phyloP scores from a whole-genome alignment of 2,329 filamentous ascomycete species.

The Elsinoe necatrix region DNA sequence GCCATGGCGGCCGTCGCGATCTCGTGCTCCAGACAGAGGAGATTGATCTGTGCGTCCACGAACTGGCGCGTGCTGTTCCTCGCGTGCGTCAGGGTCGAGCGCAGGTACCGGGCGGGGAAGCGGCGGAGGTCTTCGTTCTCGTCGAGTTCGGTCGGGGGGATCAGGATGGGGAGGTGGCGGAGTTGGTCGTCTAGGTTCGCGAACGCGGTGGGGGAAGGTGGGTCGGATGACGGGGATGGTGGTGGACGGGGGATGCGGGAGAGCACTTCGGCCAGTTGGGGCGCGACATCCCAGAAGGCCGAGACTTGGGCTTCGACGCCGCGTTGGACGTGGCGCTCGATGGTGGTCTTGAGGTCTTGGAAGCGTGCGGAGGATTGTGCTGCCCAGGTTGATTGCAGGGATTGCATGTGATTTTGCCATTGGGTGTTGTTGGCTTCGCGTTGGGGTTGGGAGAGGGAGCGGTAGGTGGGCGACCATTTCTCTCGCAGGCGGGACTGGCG shows the following conservation, averaged over 20 bases:
- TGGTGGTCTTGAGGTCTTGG: slow-evolving; percentile 65
- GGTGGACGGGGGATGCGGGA: slow-evolving; percentile 59
- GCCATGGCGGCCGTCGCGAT: slow-evolving; percentile 71
- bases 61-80: slow-evolving; percentile 94
- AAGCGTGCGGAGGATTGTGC: slow-evolving; percentile 64
- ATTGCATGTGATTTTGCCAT: slow-evolving; percentile 32
- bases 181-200: slow-evolving; percentile 34
- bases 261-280: slow-evolving; percentile 65
- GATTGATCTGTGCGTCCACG: slow-evolving; percentile 87
- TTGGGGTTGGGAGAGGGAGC: not conserved
- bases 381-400: slow-evolving; percentile 62
- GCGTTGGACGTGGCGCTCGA: slow-evolving; percentile 75
- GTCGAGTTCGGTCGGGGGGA: slow-evolving; percentile 68
- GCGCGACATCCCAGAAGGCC: slow-evolving; percentile 97
- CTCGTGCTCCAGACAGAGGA: slow-evolving; percentile 83
- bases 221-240: not conserved
- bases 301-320: slow-evolving; percentile 87
- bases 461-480: slow-evolving; percentile 9
- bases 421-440: slow-evolving; percentile 9
- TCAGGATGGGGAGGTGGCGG: slow-evolving; percentile 59
- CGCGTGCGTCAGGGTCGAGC: slow-evolving; percentile 72
- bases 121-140: slow-evolving; percentile 77
- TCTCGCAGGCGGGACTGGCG: slow-evolving; percentile 3
- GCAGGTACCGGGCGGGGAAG: slow-evolving; percentile 85
- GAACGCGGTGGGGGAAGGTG: slow-evolving; percentile 15